Conservation (phyloP, 1,284 basidiomycete genomes). For the Boletellus deceptivus region DNA sequence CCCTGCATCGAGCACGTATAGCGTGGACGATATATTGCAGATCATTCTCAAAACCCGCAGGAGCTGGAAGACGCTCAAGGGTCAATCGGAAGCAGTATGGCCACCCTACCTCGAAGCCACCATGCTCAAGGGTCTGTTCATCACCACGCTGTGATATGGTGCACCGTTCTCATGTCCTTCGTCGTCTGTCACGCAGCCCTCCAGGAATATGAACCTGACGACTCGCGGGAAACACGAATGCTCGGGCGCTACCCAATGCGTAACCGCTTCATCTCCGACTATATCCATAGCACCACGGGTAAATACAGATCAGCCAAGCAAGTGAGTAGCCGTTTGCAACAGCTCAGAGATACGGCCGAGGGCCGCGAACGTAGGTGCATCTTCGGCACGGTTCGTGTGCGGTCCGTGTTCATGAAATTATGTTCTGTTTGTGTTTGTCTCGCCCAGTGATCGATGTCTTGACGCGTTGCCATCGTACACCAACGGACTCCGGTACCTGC, state of each 20-base stretch:
- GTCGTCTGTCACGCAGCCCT: conserved; percentile 33
- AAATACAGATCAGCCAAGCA: conserved; percentile 67
- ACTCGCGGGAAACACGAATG: conserved; percentile 64
- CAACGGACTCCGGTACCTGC: conserved; percentile 18
- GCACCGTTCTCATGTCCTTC: conserved; percentile 22
- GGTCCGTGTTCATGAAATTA: conserved; percentile 27
- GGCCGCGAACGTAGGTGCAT: conserved; percentile 57
- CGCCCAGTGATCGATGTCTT: conserved; percentile 34
- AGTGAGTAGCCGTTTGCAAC: conserved; percentile 71
- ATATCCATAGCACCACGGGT: conserved; percentile 61
- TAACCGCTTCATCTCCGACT: conserved; percentile 71
- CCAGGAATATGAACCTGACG: conserved; percentile 65
- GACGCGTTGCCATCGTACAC: conserved; percentile 35
- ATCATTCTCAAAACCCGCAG: conserved; percentile 66
- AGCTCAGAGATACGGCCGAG: conserved; percentile 64
- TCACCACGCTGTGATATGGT: conserved; percentile 2
- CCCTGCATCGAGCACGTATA: conserved; percentile 12
- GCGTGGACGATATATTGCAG: conserved; percentile 50
- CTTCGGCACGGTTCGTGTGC: conserved; percentile 23
- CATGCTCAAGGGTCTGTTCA: conserved; percentile 60
- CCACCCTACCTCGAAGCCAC: conserved; percentile 73
- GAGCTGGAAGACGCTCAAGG: conserved; percentile 71
- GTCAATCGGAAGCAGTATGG: conserved; percentile 67
- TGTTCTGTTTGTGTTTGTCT: conserved; percentile 33
- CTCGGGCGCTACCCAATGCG: conserved; percentile 71